These are phyloP conservation scores for Hypoxylon sp. DNA, from an alignment of 2,329 filamentous ascomycete species.

Conservation along the genomic window DNA sequence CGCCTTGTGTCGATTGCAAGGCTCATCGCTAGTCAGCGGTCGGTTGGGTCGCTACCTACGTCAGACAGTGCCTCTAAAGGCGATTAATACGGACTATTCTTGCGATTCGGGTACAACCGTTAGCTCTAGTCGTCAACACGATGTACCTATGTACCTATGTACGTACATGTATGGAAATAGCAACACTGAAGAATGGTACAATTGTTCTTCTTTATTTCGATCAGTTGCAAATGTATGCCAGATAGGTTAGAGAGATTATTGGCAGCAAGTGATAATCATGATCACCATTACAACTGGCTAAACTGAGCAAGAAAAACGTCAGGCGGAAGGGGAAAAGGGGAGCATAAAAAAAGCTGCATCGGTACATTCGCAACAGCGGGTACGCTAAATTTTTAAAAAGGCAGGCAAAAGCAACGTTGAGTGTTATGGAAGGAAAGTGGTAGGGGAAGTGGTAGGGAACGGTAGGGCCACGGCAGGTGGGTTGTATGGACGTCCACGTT, in stretches of 20 bases:
- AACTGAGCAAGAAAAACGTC: conserved; percentile 36
- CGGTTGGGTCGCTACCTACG: conserved; percentile 45
- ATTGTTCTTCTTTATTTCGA: conserved; percentile 17
- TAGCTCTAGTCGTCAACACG: conserved; percentile 22
- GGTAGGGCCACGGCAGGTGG: conserved; percentile 1
- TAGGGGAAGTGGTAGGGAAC: conserved; percentile 1
- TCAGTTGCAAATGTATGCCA: conserved; percentile 10
- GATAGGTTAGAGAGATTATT: conserved; percentile 26
- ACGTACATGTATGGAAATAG: conserved; percentile 7
- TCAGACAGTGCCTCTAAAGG: conserved; percentile 43
- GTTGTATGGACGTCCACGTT: conserved; percentile 35
- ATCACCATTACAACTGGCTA: conserved; percentile 40
- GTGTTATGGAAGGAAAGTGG: conserved; percentile 3
- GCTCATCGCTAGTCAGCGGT: conserved; percentile 45
- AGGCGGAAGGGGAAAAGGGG: conserved; percentile 36
- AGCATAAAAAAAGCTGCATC: conserved; percentile 40
- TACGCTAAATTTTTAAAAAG: conserved; percentile 41
- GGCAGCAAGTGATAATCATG: conserved; percentile 33
- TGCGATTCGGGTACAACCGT: conserved; percentile 39
- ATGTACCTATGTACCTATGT: conserved; percentile 17
- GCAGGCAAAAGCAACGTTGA: conserved; percentile 23
- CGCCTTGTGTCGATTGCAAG: conserved; percentile 46
- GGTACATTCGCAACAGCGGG: conserved; percentile 41
- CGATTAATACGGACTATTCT: conserved; percentile 37
- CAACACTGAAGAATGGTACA: neutral